Evolutionary conservation across 2,329 filamentous ascomycete species (phyloP).

Genomic region (Fusarium hostae): DNA sequence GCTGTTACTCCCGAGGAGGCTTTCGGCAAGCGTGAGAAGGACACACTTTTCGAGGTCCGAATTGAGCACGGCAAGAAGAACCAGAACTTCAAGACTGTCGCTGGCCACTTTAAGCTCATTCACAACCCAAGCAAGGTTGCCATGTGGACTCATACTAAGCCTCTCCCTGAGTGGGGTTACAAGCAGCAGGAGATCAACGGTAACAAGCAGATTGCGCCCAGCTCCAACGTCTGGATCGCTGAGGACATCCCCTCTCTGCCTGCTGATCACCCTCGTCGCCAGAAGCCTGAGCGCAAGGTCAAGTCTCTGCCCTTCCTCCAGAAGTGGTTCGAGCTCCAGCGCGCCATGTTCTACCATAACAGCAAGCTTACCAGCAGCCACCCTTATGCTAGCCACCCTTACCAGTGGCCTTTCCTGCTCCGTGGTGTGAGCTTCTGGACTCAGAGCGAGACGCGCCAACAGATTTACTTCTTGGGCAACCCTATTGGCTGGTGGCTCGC

Average conservation of each 20-base stretch:
- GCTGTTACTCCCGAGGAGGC: constrained; percentile 79
- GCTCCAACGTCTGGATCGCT: constrained; percentile 93
- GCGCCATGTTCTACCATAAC: constrained; percentile 99
- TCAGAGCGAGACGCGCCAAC: constrained; percentile 90
- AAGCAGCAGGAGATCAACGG: constrained; percentile 99
- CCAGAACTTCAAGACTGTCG: constrained; percentile 89
- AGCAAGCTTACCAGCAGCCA: constrained; percentile 97
- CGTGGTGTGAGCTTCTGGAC: constrained; percentile 99
- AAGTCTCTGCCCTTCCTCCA: constrained; percentile 88
- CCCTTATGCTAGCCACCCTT: constrained; percentile 92
- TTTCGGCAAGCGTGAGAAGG: constrained; percentile 78
- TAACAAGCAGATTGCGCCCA: constrained; percentile 92
- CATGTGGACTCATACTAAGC: constrained; percentile 97
- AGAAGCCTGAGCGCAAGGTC: constrained; percentile 80
- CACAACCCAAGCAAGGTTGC: constrained; percentile 95
- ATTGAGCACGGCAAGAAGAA: constrained; percentile 85
- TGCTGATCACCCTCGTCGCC: constrained; percentile 75
- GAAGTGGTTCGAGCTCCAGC: constrained; percentile 96
- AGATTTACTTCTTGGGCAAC: constrained; percentile 99
- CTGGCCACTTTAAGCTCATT: constrained; percentile 94
- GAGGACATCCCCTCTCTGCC: constrained; percentile 89
- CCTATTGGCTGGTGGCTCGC: constrained; percentile 97
- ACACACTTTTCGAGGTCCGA: constrained; percentile 92
- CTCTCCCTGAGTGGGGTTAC: constrained; percentile 96
- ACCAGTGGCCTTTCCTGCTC: constrained; percentile 97